phyloP scores from a whole-genome alignment of 1,284 basidiomycete genomes.

The Naganishia sp. region DNA sequence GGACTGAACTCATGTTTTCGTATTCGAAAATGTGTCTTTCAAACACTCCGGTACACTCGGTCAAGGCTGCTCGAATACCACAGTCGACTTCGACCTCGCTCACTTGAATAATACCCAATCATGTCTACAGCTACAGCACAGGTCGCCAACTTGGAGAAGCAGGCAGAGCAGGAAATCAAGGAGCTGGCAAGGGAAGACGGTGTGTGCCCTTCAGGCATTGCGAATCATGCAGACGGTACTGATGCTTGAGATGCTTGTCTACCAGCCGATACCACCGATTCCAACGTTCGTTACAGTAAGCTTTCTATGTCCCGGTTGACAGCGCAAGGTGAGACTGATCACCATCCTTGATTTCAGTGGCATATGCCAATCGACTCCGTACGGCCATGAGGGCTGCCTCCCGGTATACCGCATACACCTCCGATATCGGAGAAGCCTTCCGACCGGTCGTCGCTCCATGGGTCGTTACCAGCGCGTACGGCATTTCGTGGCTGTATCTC shows the following conservation, averaged over 20 bases:
- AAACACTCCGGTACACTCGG: neutral
- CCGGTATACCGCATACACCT: slow-evolving; percentile 77
- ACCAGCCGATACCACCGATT: slow-evolving; percentile 51
- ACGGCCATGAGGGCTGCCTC: slow-evolving; percentile 73
- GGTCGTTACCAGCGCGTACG: slow-evolving; percentile 67
- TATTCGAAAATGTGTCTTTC: neutral
- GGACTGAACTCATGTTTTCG: neutral
- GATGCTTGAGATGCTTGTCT: neutral
- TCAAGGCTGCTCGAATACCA: neutral
- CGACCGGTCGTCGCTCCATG: slow-evolving; percentile 78
- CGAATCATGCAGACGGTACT: neutral
- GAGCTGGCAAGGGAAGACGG: slow-evolving; percentile 31
- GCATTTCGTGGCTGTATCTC: slow-evolving; percentile 76
- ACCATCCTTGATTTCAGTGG: slow-evolving; percentile 58
- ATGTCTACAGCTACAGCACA: slow-evolving; percentile 18
- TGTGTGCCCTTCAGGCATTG: neutral
- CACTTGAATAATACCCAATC: neutral
- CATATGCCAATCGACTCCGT: slow-evolving; percentile 74
- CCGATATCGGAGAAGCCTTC: slow-evolving; percentile 90
- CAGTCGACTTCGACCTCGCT: neutral
- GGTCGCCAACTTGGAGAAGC: slow-evolving; percentile 29
- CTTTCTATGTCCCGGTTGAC: neutral
- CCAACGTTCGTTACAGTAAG: slow-evolving; percentile 52
- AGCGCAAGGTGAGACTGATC: no score
- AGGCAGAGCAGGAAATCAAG: slow-evolving; percentile 30